Percentiles rank a stretch among this genome's conserved stretches.
These are phyloP conservation scores for Talaromyces albobiverticillius DNA, from an alignment of 2,329 filamentous ascomycete species.

Conservation along the genomic window DNA sequence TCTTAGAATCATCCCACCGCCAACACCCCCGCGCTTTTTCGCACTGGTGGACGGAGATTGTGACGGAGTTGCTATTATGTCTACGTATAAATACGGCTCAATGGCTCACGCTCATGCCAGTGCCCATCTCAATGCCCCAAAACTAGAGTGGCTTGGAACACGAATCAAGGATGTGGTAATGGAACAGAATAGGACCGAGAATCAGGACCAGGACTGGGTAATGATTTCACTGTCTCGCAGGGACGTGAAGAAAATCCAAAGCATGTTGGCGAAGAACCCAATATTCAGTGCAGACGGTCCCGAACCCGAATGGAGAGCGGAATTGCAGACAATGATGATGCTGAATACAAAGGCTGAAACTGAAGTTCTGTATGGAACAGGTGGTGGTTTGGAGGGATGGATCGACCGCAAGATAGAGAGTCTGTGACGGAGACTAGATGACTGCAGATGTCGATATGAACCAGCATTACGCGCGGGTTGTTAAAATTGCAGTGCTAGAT, in stretches of 20 bases:
- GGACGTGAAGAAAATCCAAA: slow-evolving; percentile 54
- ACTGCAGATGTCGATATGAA: no score
- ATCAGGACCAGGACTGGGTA: slow-evolving; percentile 22
- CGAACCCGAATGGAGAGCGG: slow-evolving; percentile 46
- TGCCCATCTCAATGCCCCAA: slow-evolving; percentile 43
- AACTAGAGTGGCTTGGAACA: slow-evolving; percentile 60
- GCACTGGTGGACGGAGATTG: slow-evolving; percentile 61
- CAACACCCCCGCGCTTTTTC: slow-evolving; percentile 43
- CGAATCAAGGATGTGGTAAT: slow-evolving; percentile 36
- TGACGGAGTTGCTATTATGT: slow-evolving; percentile 61
- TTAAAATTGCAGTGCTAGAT: not conserved
- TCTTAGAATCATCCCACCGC: slow-evolving; percentile 20
- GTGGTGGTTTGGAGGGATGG: slow-evolving; percentile 43
- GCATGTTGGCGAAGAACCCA: slow-evolving; percentile 50
- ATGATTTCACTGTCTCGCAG: slow-evolving; percentile 49
- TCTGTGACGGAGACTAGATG: not conserved
- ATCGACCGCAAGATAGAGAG: slow-evolving; percentile 35
- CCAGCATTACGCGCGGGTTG: not conserved
- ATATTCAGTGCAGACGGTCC: slow-evolving; percentile 43
- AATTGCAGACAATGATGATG: slow-evolving; percentile 62
- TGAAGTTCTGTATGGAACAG: slow-evolving; percentile 50
- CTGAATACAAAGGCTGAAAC: slow-evolving; percentile 62
- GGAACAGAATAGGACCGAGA: slow-evolving; percentile 23
- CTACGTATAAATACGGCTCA: slow-evolving; percentile 63
- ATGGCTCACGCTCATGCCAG: slow-evolving; percentile 55